Evolutionary conservation across 345 rosid species (phyloP).

Genomic region (thale cress (Arabidopsis thaliana)): TAIR10.1 NC_003075.7:14118501-14119000

Average conservation of each 20-base stretch:
- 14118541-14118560: conserved; percentile 4
- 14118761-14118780: neutral
- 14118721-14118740: neutral
- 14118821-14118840: conserved; percentile 74
- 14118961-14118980: neutral
- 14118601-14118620: neutral
- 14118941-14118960: neutral
- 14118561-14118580: neutral
- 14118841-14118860: conserved; percentile 84
- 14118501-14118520: conserved; percentile 27
- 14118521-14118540: conserved; percentile 14
- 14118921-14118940: neutral
- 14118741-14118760: neutral
- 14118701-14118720: neutral
- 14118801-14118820: conserved; percentile 88
- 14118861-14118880: conserved; percentile 63
- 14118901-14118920: conserved; percentile 76
- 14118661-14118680: neutral
- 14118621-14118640: too few species aligned
- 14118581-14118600: neutral
- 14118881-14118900: conserved; percentile 66
- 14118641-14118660: neutral
- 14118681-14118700: neutral
- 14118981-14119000: neutral
- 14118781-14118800: neutral